Evolutionary conservation across 768 basidiomycete species (phyloP).

Genomic region (Agaricus subrufescens): DNA sequence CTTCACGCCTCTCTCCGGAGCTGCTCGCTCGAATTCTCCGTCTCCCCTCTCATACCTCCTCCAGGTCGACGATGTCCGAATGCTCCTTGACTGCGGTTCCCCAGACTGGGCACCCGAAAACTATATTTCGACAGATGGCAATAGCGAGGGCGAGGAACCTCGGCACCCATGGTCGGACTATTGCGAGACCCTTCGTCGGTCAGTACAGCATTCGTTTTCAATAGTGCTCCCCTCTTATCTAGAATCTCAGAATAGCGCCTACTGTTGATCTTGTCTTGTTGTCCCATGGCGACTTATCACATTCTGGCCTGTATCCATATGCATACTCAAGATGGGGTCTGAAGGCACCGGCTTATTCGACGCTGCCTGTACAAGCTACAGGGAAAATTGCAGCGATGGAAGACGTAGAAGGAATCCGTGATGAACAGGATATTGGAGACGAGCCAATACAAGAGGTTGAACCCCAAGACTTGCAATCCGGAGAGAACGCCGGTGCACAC

Average conservation of each 20-base stretch:
- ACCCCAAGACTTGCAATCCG: constrained; percentile 15
- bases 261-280: constrained; percentile 86
- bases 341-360: constrained; percentile 88
- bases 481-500: constrained; percentile 9
- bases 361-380: constrained; percentile 94
- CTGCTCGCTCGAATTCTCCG: constrained; percentile 61
- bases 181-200: constrained; percentile 66
- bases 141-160: constrained; percentile 15
- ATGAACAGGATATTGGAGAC: constrained; percentile 67
- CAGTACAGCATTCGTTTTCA: neutral
- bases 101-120: constrained; percentile 76
- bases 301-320: constrained; percentile 90
- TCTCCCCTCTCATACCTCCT: constrained; percentile 80
- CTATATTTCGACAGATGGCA: neutral
- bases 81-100: constrained; percentile 93
- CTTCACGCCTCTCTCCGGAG: constrained; percentile 86
- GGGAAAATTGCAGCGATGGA: constrained; percentile 88
- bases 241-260: constrained; percentile 60
- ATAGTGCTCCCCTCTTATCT: neutral
- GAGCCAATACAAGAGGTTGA: constrained; percentile 22
- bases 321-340: constrained; percentile 86
- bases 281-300: constrained; percentile 88
- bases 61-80: constrained; percentile 89
- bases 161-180: constrained; percentile 54
- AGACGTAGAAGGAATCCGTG: constrained; percentile 77